These are phyloP conservation scores for Chrysoporthe deuterocubensis DNA, from an alignment of 2,329 filamentous ascomycete species.

Conservation along the genomic window DNA sequence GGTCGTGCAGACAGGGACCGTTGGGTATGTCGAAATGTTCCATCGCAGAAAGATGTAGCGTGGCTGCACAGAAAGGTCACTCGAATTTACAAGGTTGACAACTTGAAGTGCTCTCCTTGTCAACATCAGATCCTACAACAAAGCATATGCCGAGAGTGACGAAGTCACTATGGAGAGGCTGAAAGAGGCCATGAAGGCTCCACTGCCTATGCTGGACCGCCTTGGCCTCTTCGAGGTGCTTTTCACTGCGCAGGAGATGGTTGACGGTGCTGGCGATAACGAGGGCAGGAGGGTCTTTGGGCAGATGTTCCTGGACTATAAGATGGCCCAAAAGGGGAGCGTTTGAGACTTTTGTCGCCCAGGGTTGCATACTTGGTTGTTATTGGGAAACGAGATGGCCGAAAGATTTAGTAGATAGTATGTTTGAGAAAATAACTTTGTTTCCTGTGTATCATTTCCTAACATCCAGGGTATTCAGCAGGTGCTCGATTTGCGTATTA, in stretches of 20 bases:
- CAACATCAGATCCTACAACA: constrained; percentile 36
- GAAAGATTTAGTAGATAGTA: not conserved
- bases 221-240: constrained; percentile 35
- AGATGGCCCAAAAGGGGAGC: constrained; percentile 9
- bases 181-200: constrained; percentile 31
- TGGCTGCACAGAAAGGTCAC: no score
- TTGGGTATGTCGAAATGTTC: constrained; percentile 31
- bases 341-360: not conserved
- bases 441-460: no score
- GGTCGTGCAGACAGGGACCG: constrained; percentile 37
- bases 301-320: constrained; percentile 33
- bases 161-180: constrained; percentile 28
- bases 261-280: constrained; percentile 31
- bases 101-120: constrained; percentile 33
- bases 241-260: constrained; percentile 36
- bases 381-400: not conserved
- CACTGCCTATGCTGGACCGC: constrained; percentile 34
- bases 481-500: not conserved
- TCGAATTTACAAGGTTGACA: not conserved
- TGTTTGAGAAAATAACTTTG: not conserved
- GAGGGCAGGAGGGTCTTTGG: constrained; percentile 34
- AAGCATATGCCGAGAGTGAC: constrained; percentile 32
- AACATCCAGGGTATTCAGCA: not conserved
- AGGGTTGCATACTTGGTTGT: not conserved
- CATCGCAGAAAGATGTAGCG: not conserved